phyloP scores from a whole-genome alignment of 331 rosid species.

The Spiraea crenata region DNA sequence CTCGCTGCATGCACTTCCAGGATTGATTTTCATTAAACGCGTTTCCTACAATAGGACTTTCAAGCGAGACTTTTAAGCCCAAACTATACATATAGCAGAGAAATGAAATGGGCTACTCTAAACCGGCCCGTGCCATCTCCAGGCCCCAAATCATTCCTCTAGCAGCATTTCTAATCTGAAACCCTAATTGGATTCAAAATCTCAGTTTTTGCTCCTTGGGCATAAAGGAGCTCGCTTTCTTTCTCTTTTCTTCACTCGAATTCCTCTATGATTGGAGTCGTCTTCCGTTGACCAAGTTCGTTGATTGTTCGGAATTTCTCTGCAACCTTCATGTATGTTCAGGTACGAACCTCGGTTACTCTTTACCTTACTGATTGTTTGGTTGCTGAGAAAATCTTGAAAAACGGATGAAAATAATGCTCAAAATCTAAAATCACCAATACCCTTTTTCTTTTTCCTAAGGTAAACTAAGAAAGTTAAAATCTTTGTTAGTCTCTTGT shows the following conservation, averaged over 20 bases:
- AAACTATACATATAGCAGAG: too few species aligned
- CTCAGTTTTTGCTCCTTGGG: background rate
- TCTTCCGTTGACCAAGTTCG: background rate
- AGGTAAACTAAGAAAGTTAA: too few species aligned
- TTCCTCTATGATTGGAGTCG: background rate
- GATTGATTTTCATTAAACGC: too few species aligned
- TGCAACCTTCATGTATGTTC: conserved; percentile 20
- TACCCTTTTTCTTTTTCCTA: too few species aligned
- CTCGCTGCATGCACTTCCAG: too few species aligned
- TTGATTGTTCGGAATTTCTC: conserved; percentile 7
- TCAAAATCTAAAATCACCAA: too few species aligned
- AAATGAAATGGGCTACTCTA: too few species aligned
- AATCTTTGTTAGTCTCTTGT: too few species aligned
- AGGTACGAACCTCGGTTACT: conserved; percentile 2
- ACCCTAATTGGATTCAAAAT: background rate
- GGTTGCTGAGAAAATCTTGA: conserved; percentile 3
- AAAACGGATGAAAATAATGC: background rate
- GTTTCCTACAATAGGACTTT: too few species aligned
- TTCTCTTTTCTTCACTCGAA: background rate
- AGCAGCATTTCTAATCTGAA: background rate
- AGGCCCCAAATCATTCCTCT: too few species aligned
- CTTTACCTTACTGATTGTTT: background rate
- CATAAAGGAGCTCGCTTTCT: background rate
- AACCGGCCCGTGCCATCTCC: too few species aligned
- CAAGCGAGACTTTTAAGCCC: too few species aligned